These are phyloP conservation scores for Lachnellula arida DNA, from an alignment of 2,329 filamentous ascomycete genomes.

Conservation along the genomic window DNA sequence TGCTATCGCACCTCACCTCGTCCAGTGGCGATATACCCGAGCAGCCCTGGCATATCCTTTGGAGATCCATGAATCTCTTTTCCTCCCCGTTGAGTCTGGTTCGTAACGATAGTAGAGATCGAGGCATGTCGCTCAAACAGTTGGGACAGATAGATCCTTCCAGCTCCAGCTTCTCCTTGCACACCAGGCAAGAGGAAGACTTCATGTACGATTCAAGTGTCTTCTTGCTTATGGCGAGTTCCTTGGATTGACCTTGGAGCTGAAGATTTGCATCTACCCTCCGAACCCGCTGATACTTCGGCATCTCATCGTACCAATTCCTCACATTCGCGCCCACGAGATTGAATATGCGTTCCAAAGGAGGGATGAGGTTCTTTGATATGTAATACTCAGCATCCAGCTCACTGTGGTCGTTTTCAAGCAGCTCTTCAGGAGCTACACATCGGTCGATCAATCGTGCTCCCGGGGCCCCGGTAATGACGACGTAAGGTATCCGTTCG, in stretches of 20 bases:
- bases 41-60: conserved; percentile 74
- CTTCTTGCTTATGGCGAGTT: conserved; percentile 43
- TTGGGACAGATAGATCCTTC: conserved; percentile 49
- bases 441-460: conserved; percentile 84
- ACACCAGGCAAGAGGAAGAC: conserved; percentile 73
- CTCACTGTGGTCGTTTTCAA: conserved; percentile 70
- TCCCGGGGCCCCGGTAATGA: conserved; percentile 82
- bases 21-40: conserved; percentile 68
- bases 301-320: conserved; percentile 95
- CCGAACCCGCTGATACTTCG: conserved; percentile 75
- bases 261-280: conserved; percentile 35
- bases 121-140: conserved; percentile 52
- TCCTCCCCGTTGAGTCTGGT: conserved; percentile 59
- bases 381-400: conserved; percentile 98
- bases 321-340: conserved; percentile 88
- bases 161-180: conserved; percentile 45
- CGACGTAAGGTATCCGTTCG: conserved; percentile 91
- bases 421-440: conserved; percentile 77
- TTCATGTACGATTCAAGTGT: conserved; percentile 95
- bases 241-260: conserved; percentile 32
- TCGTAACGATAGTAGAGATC: conserved; percentile 61
- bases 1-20: conserved; percentile 79
- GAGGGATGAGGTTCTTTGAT: conserved; percentile 88
- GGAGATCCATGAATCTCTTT: conserved; percentile 57
- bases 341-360: conserved; percentile 93